phyloP scores from a whole-genome alignment of 164 flowering plant genomes.

The Pachysandra terminalis region DNA sequence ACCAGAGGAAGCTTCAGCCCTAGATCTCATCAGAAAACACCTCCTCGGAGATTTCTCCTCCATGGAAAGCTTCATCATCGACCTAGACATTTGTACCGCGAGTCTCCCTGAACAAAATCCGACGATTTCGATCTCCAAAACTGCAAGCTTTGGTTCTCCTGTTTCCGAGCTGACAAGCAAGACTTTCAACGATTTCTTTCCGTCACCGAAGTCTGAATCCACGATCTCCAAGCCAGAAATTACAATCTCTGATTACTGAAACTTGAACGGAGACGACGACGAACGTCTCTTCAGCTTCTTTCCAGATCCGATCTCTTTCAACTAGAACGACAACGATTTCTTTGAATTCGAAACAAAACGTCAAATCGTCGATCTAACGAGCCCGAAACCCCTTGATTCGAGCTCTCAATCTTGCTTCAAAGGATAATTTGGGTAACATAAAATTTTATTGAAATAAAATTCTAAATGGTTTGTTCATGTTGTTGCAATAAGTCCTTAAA shows the following conservation, averaged over 20 bases:
- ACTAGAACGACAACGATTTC: background rate
- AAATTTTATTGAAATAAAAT: no score
- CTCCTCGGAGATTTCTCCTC: no score
- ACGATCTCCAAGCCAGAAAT: background rate
- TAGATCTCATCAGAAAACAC: no score
- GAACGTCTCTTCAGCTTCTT: no score
- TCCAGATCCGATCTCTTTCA: conserved; percentile 2
- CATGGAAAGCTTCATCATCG: conserved; percentile 8
- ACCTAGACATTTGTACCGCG: background rate
- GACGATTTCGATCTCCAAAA: background rate
- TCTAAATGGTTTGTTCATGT: no score
- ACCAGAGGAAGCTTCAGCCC: no score
- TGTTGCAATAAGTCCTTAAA: no score
- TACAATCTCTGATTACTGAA: background rate
- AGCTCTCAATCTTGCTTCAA: no score
- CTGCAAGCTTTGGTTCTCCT: conserved; percentile 1
- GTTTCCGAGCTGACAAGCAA: background rate
- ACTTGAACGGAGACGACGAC: background rate
- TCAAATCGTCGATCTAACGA: background rate
- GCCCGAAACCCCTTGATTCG: background rate
- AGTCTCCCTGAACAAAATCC: background rate
- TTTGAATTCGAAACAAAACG: no score
- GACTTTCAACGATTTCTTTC: background rate
- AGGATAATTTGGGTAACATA: no score
- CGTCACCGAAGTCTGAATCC: no score